Conservation (phyloP, 1,284 basidiomycete species). For the Fomitopsis pinicola region DNA sequence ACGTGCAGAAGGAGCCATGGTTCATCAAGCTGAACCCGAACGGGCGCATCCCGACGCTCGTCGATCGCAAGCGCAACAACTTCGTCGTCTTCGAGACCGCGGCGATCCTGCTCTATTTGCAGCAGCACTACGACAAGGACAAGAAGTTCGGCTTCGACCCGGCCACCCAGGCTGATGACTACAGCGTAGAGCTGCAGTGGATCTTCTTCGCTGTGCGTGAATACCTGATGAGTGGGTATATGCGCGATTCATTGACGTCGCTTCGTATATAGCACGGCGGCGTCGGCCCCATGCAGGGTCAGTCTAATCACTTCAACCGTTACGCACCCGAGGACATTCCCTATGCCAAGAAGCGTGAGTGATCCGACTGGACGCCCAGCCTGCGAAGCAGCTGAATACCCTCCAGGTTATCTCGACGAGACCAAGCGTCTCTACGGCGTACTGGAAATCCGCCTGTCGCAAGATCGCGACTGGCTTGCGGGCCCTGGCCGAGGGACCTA, state of each 20-base stretch:
- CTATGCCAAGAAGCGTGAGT: slow-evolving; percentile 56
- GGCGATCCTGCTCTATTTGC: slow-evolving; percentile 51
- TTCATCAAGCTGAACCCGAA: slow-evolving; percentile 60
- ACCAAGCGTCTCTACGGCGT: slow-evolving; percentile 76
- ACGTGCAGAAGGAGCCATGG: slow-evolving; percentile 51
- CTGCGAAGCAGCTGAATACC: not conserved
- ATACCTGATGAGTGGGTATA: not conserved
- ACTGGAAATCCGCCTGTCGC: slow-evolving; percentile 60
- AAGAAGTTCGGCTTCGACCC: slow-evolving; percentile 45
- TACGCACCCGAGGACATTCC: slow-evolving; percentile 61
- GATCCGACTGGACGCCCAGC: not conserved
- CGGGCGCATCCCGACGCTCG: slow-evolving; percentile 51
- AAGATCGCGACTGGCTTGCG: slow-evolving; percentile 63
- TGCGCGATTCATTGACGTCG: not conserved
- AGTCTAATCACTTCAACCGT: slow-evolving; percentile 57
- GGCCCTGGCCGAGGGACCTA: slow-evolving; percentile 64
- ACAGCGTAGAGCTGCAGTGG: slow-evolving; percentile 71
- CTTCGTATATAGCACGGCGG: slow-evolving; percentile 49
- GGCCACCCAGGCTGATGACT: slow-evolving; percentile 31
- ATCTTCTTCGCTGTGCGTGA: slow-evolving; percentile 66
- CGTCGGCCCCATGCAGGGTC: slow-evolving; percentile 75
- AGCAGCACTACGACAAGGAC: slow-evolving; percentile 44
- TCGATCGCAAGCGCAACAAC: slow-evolving; percentile 37
- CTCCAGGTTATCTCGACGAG: slow-evolving; percentile 67
- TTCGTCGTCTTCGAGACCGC: slow-evolving; percentile 54